These are phyloP conservation scores for Vanrija humicola DNA, from an alignment of 1,284 basidiomycete species.

Conservation along the genomic window DNA sequence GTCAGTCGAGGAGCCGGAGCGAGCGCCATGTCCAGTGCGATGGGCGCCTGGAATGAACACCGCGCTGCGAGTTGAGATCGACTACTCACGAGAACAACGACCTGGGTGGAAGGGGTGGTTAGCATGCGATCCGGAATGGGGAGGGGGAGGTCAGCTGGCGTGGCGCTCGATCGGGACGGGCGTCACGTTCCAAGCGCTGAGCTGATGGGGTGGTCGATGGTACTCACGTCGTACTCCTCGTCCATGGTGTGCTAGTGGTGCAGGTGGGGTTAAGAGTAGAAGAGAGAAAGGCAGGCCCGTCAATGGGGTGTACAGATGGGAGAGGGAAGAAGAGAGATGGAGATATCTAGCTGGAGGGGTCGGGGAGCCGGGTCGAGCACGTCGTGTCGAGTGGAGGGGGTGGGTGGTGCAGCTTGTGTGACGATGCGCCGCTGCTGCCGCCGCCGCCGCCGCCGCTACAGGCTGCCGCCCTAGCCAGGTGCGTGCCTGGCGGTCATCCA, in stretches of 20 bases:
- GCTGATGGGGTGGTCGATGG: neutral
- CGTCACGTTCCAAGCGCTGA: neutral
- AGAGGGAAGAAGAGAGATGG: neutral
- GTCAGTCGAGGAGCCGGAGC: neutral
- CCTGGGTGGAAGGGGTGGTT: constrained; percentile 53
- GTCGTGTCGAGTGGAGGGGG: too few species aligned
- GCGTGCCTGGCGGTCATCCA: neutral
- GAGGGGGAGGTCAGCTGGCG: neutral
- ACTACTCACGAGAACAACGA: constrained; percentile 66
- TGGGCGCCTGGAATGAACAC: neutral
- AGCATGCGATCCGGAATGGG: neutral
- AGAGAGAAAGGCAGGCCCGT: constrained; percentile 11
- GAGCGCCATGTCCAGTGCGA: constrained; percentile 20
- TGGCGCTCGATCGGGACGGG: neutral
- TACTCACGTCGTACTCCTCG: constrained; percentile 51
- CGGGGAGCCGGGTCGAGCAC: too few species aligned
- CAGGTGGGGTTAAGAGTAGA: constrained; percentile 12
- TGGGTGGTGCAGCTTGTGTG: too few species aligned
- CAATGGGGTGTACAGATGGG: neutral
- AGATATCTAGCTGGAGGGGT: neutral
- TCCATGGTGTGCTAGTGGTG: constrained; percentile 37
- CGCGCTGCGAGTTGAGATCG: neutral
- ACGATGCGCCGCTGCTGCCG: too few species aligned
- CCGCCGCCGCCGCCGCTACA: neutral
- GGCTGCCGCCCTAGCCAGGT: neutral